Base-by-base conservation (phyloP, 352 stramenopile genomes). In the Blastocystis sp. region DNA sequence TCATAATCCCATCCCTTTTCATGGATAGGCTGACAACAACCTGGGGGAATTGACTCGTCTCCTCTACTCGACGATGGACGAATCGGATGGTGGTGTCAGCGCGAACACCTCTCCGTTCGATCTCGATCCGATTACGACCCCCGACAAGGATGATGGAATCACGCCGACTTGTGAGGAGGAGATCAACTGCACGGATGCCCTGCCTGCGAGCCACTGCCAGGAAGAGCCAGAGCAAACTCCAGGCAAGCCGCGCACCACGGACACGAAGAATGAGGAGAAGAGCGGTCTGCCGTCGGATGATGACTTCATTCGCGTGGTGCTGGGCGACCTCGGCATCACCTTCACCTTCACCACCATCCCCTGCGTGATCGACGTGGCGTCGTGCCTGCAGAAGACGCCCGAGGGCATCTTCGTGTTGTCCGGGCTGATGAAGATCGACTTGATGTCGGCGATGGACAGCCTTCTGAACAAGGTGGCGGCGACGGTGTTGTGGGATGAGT, bases 381-480 rank as follows among this genome's bases (percentile, higher is more conserved):
- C 65, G 40, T 84, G 74, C 42, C 24, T 84, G 6, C 19, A 69
- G 52, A 62, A 69, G 34, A 59, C 52, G 9, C 24, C 21, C n/a
- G 74, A 84, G 21, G 74, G 74, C 65, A 38, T 84, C 11, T 68
- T 38, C 6, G 17, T 84, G 9, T 42, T 84, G 11, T 84, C 74
- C 0, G 74, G 57, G n/a, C 28, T 84, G 61, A 42, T 84, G n/a
- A 84, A 84, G 74, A 84, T 84, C 42, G 74, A 84, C 19, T 28
- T 84, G 28, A 34, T n/a, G 11, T 21, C 21, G 17, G 74, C 74
- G 4, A 84, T 84, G 19, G 52, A 66, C 57, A 54, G 52, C 1
- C 54, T 84, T 11, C 4, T 84, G 9, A 54, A 21, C 28, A 42
- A 74, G 64, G 64, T 74, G 43, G 28, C 21, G 0, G 7, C 21